A percentile compares a stretch with the other conserved stretches of the same genome.
These are phyloP conservation scores for Piloderma croceum DNA, from an alignment of 768 basidiomycete genomes.

Conservation along the genomic window DNA sequence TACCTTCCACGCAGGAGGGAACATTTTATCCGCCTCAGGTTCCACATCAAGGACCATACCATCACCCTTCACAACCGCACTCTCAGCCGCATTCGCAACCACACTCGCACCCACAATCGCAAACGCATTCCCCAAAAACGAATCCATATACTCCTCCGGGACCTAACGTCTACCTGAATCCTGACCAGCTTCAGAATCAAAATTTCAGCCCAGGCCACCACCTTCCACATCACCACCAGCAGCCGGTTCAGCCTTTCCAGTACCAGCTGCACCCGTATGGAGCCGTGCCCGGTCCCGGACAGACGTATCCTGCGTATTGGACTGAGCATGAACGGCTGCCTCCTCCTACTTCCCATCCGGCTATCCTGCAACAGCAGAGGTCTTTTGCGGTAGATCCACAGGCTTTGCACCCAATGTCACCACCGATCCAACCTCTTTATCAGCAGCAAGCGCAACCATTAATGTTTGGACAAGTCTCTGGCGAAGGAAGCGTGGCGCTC, in stretches of 20 bases:
- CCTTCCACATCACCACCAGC: slow-evolving; percentile 12
- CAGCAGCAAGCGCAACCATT: too few species aligned
- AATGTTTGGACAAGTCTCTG: too few species aligned
- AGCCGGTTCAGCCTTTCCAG: slow-evolving; percentile 10
- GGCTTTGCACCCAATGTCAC: too few species aligned
- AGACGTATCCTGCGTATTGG: not conserved
- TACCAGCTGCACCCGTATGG: slow-evolving; percentile 6
- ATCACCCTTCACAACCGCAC: too few species aligned
- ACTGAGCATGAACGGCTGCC: not conserved
- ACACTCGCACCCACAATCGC: too few species aligned
- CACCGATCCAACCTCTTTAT: slow-evolving; percentile 10
- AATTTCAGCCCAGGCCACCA: slow-evolving; percentile 21
- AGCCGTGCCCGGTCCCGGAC: not conserved
- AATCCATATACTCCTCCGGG: slow-evolving; percentile 29
- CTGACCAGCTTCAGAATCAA: slow-evolving; percentile 9
- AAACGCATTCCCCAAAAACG: slow-evolving; percentile 20
- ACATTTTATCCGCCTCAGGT: too few species aligned
- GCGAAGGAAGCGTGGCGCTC: too few species aligned
- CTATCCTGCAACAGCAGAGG: not conserved
- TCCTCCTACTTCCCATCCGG: slow-evolving; percentile 1
- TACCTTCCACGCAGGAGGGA: too few species aligned
- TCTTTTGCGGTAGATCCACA: too few species aligned
- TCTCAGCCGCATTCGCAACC: slow-evolving; percentile 8
- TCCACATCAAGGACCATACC: too few species aligned
- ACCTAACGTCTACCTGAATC: slow-evolving; percentile 37